Conservation (phyloP, 108 stramenopile genomes). For the Cyclotella sp. region DNA sequence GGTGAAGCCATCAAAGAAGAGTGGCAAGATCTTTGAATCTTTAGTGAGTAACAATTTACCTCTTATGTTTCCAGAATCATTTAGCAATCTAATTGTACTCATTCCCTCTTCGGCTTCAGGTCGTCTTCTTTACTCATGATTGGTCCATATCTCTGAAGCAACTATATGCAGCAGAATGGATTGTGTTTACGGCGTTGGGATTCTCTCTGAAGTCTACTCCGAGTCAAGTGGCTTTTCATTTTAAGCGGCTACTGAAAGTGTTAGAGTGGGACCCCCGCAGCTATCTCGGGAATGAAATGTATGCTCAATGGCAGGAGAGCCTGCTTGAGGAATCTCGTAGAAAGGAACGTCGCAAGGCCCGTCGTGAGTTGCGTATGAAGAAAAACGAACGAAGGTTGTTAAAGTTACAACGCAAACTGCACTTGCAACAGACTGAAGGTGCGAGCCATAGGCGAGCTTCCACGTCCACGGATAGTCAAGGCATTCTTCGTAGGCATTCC, state of each 20-base stretch:
- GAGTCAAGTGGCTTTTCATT: conserved; percentile 90
- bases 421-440: conserved; percentile 51
- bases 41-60: conserved; percentile 12
- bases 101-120: background rate
- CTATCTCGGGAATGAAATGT: conserved; percentile 82
- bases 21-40: conserved; percentile 75
- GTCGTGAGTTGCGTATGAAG: conserved; percentile 36
- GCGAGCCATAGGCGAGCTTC: conserved; percentile 23
- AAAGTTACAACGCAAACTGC: conserved; percentile 70
- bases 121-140: conserved; percentile 88
- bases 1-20: conserved; percentile 73
- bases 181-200: conserved; percentile 84
- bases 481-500: background rate
- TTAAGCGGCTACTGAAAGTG: conserved; percentile 72
- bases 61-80: too few species aligned
- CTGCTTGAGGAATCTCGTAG: conserved; percentile 66
- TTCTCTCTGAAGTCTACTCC: conserved; percentile 82
- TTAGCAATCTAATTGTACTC: too few species aligned
- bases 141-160: conserved; percentile 84
- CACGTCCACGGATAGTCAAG: conserved; percentile 9
- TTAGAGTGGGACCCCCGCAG: conserved; percentile 67
- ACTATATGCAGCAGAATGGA: conserved; percentile 85
- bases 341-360: conserved; percentile 58
- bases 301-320: conserved; percentile 74
- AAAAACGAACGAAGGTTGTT: conserved; percentile 65